phyloP scores from a whole-genome alignment of 106 monocot genomes.

The Apostasia shenzhenica region DNA sequence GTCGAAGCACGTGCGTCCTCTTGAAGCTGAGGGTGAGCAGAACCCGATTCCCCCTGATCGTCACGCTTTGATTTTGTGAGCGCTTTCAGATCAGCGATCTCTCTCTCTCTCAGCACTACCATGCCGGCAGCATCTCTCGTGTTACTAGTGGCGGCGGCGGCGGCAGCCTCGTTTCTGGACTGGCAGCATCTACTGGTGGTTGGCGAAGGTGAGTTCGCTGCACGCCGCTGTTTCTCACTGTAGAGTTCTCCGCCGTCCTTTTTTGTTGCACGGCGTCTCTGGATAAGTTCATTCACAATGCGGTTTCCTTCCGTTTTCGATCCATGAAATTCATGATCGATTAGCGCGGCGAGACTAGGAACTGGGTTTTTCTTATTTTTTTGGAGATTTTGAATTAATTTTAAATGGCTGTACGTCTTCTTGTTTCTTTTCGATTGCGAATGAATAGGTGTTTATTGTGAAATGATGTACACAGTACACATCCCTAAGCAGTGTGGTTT shows the following conservation, averaged over 20 bases:
- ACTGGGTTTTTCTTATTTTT: background rate
- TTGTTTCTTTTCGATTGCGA: too few relatives aligned
- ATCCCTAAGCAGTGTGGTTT: too few relatives aligned
- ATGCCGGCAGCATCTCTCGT: constrained; percentile 4
- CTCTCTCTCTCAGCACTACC: background rate
- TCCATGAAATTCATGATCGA: background rate
- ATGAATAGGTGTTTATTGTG: too few relatives aligned
- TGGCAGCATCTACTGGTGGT: constrained; percentile 14
- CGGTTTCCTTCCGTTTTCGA: background rate
- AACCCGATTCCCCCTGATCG: too few relatives aligned
- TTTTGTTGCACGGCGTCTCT: background rate
- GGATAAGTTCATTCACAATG: background rate
- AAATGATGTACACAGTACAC: too few relatives aligned
- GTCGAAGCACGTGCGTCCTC: too few relatives aligned
- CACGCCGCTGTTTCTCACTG: background rate
- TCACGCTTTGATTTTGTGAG: too few relatives aligned
- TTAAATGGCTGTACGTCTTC: too few relatives aligned
- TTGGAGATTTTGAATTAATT: background rate
- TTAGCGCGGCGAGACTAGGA: background rate
- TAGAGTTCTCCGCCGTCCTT: background rate
- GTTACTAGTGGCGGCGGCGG: constrained; percentile 12
- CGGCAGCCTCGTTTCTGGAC: background rate
- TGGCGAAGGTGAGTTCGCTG: constrained; percentile 21
- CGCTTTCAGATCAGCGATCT: background rate
- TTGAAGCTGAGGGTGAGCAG: too few relatives aligned